phyloP scores from a whole-genome alignment of 148 eudicot genomes.

The Chenopodium suecicum region DNA sequence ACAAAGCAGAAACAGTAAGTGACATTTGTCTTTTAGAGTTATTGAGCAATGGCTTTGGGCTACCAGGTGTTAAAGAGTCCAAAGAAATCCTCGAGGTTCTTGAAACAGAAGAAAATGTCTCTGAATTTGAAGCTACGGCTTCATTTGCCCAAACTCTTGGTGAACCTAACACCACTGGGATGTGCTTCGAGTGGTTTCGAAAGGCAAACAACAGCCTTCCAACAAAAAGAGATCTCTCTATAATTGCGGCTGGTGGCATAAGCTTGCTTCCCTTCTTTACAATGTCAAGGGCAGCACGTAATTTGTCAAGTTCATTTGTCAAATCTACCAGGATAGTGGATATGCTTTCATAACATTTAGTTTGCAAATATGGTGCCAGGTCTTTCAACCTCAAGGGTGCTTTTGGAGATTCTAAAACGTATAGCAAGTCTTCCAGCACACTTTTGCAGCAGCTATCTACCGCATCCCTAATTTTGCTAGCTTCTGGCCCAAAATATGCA shows the following conservation, averaged over 20 bases:
- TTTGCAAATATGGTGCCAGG: conserved; percentile 73
- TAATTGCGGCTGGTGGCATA: conserved; percentile 45
- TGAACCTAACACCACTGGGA: conserved; percentile 82
- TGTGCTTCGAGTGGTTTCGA: conserved; percentile 76
- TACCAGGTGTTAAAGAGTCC: conserved; percentile 50
- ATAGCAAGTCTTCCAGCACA: conserved; percentile 76
- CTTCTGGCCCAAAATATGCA: conserved; percentile 84
- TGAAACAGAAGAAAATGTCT: conserved; percentile 41
- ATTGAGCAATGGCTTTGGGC: conserved; percentile 45
- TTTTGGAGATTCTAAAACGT: conserved; percentile 91
- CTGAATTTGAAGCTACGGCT: conserved; percentile 37
- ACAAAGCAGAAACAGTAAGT: conserved; percentile 62
- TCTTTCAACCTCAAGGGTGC: conserved; percentile 71
- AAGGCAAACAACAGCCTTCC: conserved; percentile 89
- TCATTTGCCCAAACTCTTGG: conserved; percentile 79
- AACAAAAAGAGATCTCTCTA: conserved; percentile 79
- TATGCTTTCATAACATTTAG: conserved; percentile 65
- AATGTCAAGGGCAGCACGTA: conserved; percentile 52
- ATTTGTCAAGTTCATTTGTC: conserved; percentile 59
- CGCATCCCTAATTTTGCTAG: conserved; percentile 79
- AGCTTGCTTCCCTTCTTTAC: conserved; percentile 32
- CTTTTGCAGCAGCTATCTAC: conserved; percentile 72
- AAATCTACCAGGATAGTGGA: conserved; percentile 62
- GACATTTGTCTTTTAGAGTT: conserved; percentile 61
- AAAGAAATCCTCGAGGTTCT: conserved; percentile 47